A percentile compares a stretch with the other conserved stretches of the same genome.
phyloP scores from a whole-genome alignment of 139 green algal species.

The Chlamydomonas asymmetrica region DNA sequence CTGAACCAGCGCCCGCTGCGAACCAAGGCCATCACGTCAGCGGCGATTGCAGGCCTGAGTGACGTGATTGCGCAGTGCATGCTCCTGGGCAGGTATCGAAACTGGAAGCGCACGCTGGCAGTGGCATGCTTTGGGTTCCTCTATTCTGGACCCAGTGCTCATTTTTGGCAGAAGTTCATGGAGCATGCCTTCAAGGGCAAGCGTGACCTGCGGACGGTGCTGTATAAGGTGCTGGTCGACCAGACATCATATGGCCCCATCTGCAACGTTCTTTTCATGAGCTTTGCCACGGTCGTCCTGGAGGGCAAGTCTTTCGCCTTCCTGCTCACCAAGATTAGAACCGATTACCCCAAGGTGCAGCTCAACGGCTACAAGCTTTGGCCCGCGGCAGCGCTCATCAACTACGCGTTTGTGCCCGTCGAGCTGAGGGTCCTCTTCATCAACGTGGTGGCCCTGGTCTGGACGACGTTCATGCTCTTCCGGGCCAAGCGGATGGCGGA shows the following conservation, averaged over 20 bases:
- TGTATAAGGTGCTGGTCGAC: slow-evolving; percentile 69
- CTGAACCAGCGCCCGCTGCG: slow-evolving; percentile 48
- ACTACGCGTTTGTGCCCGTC: slow-evolving; percentile 72
- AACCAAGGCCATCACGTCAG: slow-evolving; percentile 65
- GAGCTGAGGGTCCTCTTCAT: slow-evolving; percentile 75
- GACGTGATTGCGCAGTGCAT: slow-evolving; percentile 58
- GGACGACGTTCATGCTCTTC: slow-evolving; percentile 48
- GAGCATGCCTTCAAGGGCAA: slow-evolving; percentile 51
- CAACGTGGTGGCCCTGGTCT: slow-evolving; percentile 64
- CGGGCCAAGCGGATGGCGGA: slow-evolving; percentile 5
- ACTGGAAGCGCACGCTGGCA: slow-evolving; percentile 40
- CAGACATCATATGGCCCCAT: slow-evolving; percentile 72
- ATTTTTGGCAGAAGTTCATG: slow-evolving; percentile 69
- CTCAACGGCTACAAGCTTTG: slow-evolving; percentile 67
- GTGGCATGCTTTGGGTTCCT: slow-evolving; percentile 64
- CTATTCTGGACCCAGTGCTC: slow-evolving; percentile 50
- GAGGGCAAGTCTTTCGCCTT: slow-evolving; percentile 8
- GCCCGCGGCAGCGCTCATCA: slow-evolving; percentile 68
- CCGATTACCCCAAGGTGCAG: slow-evolving; percentile 59
- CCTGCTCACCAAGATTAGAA: slow-evolving; percentile 26
- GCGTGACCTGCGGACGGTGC: slow-evolving; percentile 47
- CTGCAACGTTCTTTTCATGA: slow-evolving; percentile 64
- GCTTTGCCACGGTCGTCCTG: slow-evolving; percentile 37
- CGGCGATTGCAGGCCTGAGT: slow-evolving; percentile 43
- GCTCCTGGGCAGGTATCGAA: slow-evolving; percentile 13